Base-by-base conservation (phyloP, 257 asterid species). In the Apocynum venetum region DNA sequence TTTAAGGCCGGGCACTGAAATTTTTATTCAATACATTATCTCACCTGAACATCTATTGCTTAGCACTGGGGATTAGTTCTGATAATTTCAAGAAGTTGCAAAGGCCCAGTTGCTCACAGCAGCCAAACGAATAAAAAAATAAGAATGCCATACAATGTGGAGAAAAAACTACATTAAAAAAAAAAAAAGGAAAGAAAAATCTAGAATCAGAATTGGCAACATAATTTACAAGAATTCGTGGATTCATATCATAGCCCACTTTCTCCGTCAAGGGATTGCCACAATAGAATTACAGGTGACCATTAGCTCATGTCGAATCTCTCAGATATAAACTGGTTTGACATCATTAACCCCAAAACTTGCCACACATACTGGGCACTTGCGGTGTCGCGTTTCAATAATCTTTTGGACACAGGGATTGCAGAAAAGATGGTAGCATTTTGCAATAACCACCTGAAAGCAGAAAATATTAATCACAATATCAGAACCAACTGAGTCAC, bases 351-450 rank as follows among this genome's bases (percentile, higher is more conserved):
- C 89, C 71, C 92, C 97, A 78, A 96, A 96, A 82, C 94, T 93
- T 80, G 93, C 86, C 12, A 91, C 85, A 87, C 99, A 96, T 15
- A 87, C 90, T 36, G 99, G 99, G 85, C 99, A 96, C 86, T 89
- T 94, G 85, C 97, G 96, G 60, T 90, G 97, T 66, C 99, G 97
- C 0, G 87, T 73, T 71, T 91, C 97, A 67, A 90, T 83, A 47
- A 93, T 72, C 82, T 86, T 87, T 82, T 89, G 97, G 71, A 96
- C 78, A 77, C 99, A 96, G 49, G 96, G 90, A 86, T 89, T 89
- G 88, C 99, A 96, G 80, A 93, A 93, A 15, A 96, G 90, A 92
- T 96, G 99, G 86, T 84, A 96, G 88, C 99, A 96, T 88, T 93
- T 96, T 75, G 92, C 85, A 80, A 96, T 90, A 43, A 93, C 98